These are phyloP conservation scores for Arthroderma sp. DNA, from an alignment of 2,329 filamentous ascomycete genomes.

Conservation along the genomic window DNA sequence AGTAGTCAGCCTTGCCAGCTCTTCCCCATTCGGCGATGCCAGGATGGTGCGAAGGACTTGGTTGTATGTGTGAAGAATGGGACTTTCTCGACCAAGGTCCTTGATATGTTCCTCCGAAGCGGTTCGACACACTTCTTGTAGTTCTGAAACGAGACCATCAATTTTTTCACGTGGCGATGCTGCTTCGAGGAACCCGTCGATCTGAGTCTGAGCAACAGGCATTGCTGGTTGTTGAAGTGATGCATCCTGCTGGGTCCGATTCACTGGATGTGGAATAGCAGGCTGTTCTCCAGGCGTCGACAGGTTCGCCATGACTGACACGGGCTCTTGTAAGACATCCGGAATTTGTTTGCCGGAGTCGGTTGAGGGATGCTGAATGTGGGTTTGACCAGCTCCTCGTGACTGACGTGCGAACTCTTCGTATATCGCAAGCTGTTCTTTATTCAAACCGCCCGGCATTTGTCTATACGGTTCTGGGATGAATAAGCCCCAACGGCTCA, in stretches of 20 bases:
- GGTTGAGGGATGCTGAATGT: slow-evolving; percentile 42
- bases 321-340: slow-evolving; percentile 50
- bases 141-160: slow-evolving; percentile 42
- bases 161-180: slow-evolving; percentile 41
- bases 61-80: slow-evolving; percentile 45
- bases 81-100: slow-evolving; percentile 41
- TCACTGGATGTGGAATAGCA: slow-evolving; percentile 44
- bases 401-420: slow-evolving; percentile 88
- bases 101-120: slow-evolving; percentile 45
- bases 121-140: slow-evolving; percentile 43
- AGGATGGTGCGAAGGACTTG: slow-evolving; percentile 43
- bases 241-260: slow-evolving; percentile 37
- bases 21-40: slow-evolving; percentile 42
- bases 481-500: slow-evolving; percentile 84
- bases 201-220: slow-evolving; percentile 32
- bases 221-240: slow-evolving; percentile 26
- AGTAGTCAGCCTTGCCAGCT: slow-evolving; percentile 42
- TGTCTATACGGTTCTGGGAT: slow-evolving; percentile 91
- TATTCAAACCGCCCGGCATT: slow-evolving; percentile 67
- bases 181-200: slow-evolving; percentile 49
- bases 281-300: slow-evolving; percentile 50
- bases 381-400: slow-evolving; percentile 45
- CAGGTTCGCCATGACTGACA: slow-evolving; percentile 46
- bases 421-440: slow-evolving; percentile 89
- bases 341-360: slow-evolving; percentile 48